Conservation (phyloP, 345 rosid genomes). For the Aquilaria yunnanensis region DNA sequence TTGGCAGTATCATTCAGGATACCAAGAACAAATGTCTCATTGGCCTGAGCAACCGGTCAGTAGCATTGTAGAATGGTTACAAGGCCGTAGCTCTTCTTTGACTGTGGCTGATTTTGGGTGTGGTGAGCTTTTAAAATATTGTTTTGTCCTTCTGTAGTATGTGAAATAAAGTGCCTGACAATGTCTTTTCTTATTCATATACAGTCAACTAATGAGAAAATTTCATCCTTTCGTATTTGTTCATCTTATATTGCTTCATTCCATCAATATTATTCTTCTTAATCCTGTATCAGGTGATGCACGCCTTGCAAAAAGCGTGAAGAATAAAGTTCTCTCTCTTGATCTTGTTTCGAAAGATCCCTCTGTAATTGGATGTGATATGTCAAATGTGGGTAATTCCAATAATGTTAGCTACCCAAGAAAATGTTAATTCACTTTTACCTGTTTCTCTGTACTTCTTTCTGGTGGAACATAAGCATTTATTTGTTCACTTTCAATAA, state of each 20-base stretch:
- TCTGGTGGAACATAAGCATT: no score
- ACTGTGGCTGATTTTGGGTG: conserved; percentile 98
- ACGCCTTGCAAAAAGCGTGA: conserved; percentile 67
- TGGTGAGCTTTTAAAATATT: conserved; percentile 43
- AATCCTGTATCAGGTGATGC: conserved; percentile 64
- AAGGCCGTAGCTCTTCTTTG: conserved; percentile 53
- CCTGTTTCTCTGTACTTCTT: no score
- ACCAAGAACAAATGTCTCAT: conserved; percentile 88
- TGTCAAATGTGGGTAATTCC: conserved; percentile 58
- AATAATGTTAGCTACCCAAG: no score
- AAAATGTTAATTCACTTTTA: no score
- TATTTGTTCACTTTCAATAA: no score
- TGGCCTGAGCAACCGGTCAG: conserved; percentile 97
- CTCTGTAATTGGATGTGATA: conserved; percentile 80
- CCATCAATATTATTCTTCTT: conserved; percentile 8
- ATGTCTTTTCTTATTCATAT: no score
- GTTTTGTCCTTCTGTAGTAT: no score
- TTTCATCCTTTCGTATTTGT: background rate
- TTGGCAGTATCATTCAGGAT: conserved; percentile 89
- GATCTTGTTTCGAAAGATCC: conserved; percentile 87
- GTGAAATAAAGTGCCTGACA: no score
- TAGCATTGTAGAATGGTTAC: conserved; percentile 61
- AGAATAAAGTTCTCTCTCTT: conserved; percentile 86
- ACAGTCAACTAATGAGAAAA: no score
- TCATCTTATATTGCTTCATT: background rate